These are phyloP conservation scores for Chlorella sp. DNA, from an alignment of 139 green algal genomes.

Conservation along the genomic window DNA sequence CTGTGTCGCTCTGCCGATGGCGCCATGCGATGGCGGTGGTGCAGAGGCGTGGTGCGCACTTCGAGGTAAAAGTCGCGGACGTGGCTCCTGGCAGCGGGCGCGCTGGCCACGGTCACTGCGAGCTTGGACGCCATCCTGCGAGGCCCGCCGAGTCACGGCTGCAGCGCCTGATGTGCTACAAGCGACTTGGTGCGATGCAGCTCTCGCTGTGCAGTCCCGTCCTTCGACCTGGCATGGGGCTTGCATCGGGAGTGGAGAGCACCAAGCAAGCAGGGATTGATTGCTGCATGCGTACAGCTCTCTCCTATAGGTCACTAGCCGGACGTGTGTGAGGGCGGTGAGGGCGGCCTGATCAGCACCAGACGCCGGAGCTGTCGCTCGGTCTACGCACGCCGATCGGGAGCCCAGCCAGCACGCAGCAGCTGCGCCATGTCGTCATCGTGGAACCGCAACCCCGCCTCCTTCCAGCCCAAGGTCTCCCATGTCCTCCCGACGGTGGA, in stretches of 20 bases:
- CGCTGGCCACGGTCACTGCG: neutral
- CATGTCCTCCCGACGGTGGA: neutral
- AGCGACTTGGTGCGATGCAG: too few relatives aligned
- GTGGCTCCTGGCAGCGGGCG: neutral
- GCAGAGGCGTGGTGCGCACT: neutral
- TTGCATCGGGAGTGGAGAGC: too few relatives aligned
- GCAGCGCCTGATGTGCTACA: neutral
- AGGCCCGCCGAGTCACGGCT: neutral
- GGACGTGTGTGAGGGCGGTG: neutral
- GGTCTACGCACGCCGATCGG: too few relatives aligned
- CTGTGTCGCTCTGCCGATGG: neutral
- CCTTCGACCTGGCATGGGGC: too few relatives aligned
- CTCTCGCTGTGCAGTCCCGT: too few relatives aligned
- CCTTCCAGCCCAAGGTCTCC: neutral
- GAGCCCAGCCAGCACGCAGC: too few relatives aligned
- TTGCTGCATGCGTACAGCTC: neutral
- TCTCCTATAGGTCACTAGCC: neutral
- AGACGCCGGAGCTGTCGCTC: too few relatives aligned
- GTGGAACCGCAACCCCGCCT: neutral
- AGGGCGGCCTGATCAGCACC: neutral
- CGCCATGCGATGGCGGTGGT: neutral
- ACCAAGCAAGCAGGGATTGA: neutral
- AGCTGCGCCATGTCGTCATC: neutral
- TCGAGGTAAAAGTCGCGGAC: constrained; percentile 3
- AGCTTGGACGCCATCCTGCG: neutral